phyloP scores from a whole-genome alignment of 164 flowering plant genomes.

The Chimonanthus salicifolius region DNA sequence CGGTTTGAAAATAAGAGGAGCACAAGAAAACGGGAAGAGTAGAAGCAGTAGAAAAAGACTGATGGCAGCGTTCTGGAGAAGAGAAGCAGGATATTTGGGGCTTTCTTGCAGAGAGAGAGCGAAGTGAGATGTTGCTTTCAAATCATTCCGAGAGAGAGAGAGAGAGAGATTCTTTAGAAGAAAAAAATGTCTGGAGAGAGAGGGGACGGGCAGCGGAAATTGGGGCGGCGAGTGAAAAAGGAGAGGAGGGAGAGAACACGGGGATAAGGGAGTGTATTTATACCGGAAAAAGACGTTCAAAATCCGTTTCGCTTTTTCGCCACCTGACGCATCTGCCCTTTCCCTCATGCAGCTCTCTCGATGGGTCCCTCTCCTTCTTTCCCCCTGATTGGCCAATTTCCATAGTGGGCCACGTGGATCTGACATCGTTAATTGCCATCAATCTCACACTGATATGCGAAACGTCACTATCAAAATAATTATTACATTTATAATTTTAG shows the following conservation, averaged over 20 bases:
- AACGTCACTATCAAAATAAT: no score
- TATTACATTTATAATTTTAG: no score
- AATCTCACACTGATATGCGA: no score
- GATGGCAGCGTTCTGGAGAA: no score
- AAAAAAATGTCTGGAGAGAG: neutral
- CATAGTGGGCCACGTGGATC: no score
- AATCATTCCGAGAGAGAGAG: neutral
- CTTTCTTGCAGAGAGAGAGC: slow-evolving; percentile 5
- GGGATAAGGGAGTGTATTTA: neutral
- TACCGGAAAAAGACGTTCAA: neutral
- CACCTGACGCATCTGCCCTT: no score
- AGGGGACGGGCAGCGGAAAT: slow-evolving; percentile 52
- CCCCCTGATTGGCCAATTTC: no score
- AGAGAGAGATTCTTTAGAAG: neutral
- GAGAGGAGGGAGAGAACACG: slow-evolving; percentile 3
- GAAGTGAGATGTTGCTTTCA: slow-evolving; percentile 3
- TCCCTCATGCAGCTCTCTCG: no score
- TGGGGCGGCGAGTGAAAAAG: slow-evolving; percentile 34
- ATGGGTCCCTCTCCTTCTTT: no score
- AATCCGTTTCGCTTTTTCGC: neutral
- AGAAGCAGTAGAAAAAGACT: no score
- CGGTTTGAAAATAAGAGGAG: neutral
- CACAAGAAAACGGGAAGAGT: neutral
- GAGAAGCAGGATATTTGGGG: neutral
- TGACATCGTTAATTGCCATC: no score